Evolutionary conservation across 2,329 filamentous ascomycete species (phyloP), one percentile per base, ranked within the genome.

Genomic region (Penicillium sp.): DNA sequence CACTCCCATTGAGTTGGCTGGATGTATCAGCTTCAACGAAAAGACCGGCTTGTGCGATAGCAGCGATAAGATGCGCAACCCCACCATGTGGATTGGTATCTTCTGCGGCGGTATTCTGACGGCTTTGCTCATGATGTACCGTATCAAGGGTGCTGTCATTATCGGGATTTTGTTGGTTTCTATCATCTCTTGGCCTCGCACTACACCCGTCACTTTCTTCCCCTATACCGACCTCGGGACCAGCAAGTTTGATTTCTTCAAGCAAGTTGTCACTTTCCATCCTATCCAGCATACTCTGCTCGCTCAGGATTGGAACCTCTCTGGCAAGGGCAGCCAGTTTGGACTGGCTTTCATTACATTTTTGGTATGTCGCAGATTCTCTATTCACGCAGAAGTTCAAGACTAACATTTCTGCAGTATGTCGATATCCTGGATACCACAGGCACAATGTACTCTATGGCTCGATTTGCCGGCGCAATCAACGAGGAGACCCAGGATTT

Each of bases 381-480:
- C 0, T 10, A 31, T 41, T n/a, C 1, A 10, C 6, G 3, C 2
- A 40, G 11, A 22, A 8, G 5, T 19, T 8, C 2, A 25, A 16
- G 3, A 30, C 37, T 50, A 31, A 54, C 46, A 41, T 31, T 17
- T 14, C 5, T 5, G 4, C 45, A 71, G 68, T 95, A 96, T 67
- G 90, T 95, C 61, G 91, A 96, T 67, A 93, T 96, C 58, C 84
- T 96, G 42, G 91, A 95, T 73, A 87, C 85, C 62, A 96, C 91
- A 0, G 91, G 90, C 64, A 95, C 90, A 1, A 78, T 95, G 56
- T 96, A 95, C 76, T 89, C 89, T 19, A 95, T 96, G 90, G 91
- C 91, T 17, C 86, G 88, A 30, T 94, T 93, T 73, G 88, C 87
- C 62, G 85, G 89, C 42, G 84, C 89, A 53, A 87, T 95, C 68